phyloP scores from a whole-genome alignment of 345 rosid species.

The Lenwebbia sp. region DNA sequence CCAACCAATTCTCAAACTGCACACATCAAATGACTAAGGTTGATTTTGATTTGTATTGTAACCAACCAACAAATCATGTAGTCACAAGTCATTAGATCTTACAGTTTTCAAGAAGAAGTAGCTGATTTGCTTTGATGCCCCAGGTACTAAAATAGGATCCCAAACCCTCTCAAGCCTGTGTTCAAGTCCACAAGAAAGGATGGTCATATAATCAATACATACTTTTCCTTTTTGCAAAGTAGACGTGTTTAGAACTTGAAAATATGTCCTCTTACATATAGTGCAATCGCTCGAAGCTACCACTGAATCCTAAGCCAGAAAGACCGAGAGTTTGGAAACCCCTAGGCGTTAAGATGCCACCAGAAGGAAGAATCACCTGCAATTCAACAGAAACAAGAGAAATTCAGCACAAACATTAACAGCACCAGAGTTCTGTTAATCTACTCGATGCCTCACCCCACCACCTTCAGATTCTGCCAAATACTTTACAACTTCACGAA shows the following conservation, averaged over 20 bases:
- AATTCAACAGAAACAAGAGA: not conserved
- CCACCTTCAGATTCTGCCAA: constrained; percentile 78
- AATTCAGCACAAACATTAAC: not conserved
- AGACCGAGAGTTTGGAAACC: constrained; percentile 84
- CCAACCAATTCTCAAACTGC: constrained; percentile 74
- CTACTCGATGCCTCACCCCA: constrained; percentile 39
- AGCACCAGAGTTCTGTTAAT: not conserved
- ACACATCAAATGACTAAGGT: not conserved
- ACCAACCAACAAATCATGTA: not conserved
- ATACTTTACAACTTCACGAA: constrained; percentile 48
- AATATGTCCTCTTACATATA: constrained; percentile 45
- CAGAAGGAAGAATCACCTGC: constrained; percentile 84
- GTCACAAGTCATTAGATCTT: constrained; percentile 13
- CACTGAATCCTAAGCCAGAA: constrained; percentile 68
- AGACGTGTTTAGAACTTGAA: not conserved
- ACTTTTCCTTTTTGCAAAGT: not conserved
- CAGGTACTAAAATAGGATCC: constrained; percentile 81
- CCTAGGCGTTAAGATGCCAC: constrained; percentile 71
- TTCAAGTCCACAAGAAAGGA: not conserved
- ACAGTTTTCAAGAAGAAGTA: constrained; percentile 68
- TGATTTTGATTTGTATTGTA: not conserved
- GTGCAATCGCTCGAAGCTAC: constrained; percentile 90
- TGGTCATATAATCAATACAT: not conserved
- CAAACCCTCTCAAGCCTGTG: constrained; percentile 83
- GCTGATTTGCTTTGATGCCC: constrained; percentile 56